Base-by-base conservation (phyloP, 2,329 filamentous ascomycete genomes). In the Colletotrichum falcatum region DNA sequence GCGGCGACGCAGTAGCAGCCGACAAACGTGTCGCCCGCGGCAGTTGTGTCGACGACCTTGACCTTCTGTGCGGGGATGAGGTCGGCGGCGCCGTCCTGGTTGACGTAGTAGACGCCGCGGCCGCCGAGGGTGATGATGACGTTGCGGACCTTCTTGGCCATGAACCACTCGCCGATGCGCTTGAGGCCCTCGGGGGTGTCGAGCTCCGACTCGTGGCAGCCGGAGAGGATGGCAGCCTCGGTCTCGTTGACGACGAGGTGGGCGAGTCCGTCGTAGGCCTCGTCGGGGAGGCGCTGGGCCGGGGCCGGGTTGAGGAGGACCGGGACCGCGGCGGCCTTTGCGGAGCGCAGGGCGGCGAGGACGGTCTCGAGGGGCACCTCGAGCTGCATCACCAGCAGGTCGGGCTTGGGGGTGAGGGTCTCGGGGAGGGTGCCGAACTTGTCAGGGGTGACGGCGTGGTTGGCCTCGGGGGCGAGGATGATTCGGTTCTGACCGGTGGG, bases 1-100 rank as follows among this genome's bases (percentile, higher is more conserved):
- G 92, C 87, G 67, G 90, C 88, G 33, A 96, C 88, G 3, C 94
- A 92, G 79, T 97, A 97, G 28, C 90, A 92, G 2, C 96, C 95
- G 6, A 97, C 93, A 82, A 98, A 98, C 0, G 95, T 98, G 79
- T 98, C 95, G 0, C 95, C 95, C 6, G 96, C 96, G 1, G 92
- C 95, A 9, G 95, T 98, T 1, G 95, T 98, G 79, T 98, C 95
- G 5, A 98, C 89, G 1, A 98, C 95, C 26, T 79, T 82, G 5
- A 94, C 91, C 80, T 92, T 91, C 72, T 88, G 86, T 0, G 93
- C 94, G 2, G 83, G 79, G 5, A 94, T 80, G 73, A 90, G 76
- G 1, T 83, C 85, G 62, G 83, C 83, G 53, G 75, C 76, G 30
- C 79, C 81, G 3, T 72, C 74, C 53, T 74, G 81, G 26, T 84